A percentile compares a stretch with the other conserved stretches of the same genome.
Evolutionary conservation across 2,329 filamentous ascomycete species (phyloP).

Genomic region (Plenodomus biglobosus): DNA sequence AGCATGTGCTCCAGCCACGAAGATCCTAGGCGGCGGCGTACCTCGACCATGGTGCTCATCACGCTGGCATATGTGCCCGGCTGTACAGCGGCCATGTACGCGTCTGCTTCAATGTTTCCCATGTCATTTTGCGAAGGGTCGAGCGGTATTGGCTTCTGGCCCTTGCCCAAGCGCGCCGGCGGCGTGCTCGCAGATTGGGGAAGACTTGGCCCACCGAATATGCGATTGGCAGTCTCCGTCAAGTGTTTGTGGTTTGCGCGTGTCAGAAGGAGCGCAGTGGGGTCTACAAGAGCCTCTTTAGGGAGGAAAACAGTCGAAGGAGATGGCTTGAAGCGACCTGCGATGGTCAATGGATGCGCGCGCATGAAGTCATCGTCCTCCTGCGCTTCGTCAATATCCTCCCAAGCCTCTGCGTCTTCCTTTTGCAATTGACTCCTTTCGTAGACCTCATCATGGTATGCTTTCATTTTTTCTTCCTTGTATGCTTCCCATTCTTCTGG

Average conservation of each 20-base stretch:
- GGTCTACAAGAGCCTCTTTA: conserved; percentile 65
- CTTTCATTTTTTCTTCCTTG: conserved; percentile 34
- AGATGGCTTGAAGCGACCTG: conserved; percentile 72
- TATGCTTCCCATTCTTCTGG: conserved; percentile 39
- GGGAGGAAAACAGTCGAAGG: conserved; percentile 78
- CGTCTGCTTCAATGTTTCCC: conserved; percentile 74
- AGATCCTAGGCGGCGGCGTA: conserved; percentile 70
- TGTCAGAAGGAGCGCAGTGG: conserved; percentile 69
- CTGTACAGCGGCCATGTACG: conserved; percentile 68
- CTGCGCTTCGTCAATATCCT: conserved; percentile 28
- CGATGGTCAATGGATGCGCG: conserved; percentile 71
- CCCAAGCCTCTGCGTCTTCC: conserved; percentile 45
- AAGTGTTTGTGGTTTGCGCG: conserved; percentile 70
- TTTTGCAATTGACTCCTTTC: conserved; percentile 49
- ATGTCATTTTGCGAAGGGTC: conserved; percentile 66
- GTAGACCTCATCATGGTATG: conserved; percentile 39
- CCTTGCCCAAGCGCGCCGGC: conserved; percentile 53
- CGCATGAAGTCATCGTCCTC: conserved; percentile 53
- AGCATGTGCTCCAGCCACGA: conserved; percentile 70
- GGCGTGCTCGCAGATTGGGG: conserved; percentile 75
- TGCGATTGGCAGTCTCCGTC: conserved; percentile 66
- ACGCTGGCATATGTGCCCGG: conserved; percentile 71
- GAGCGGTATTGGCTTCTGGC: conserved; percentile 66
- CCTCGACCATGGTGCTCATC: conserved; percentile 69
- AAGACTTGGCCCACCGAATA: conserved; percentile 75